Conservation (phyloP, 257 asterid species). For the Cynanchum wilfordii region DNA sequence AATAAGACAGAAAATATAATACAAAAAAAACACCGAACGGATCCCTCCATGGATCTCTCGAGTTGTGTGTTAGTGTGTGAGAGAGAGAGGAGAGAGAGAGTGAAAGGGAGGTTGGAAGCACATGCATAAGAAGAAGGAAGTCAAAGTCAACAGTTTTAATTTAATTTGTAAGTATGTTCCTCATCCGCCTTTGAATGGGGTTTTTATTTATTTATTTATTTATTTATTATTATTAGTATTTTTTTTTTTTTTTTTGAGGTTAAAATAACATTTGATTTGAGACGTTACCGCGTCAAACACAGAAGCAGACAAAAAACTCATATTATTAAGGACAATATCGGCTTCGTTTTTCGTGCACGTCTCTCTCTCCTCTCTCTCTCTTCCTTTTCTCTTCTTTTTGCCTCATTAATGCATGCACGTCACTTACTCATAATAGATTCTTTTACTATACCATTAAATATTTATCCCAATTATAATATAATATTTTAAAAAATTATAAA, state of each 20-base stretch:
- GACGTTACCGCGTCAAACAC: constrained; percentile 59
- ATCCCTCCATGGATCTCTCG: no score
- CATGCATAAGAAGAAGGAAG: constrained; percentile 20
- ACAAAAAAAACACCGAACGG: no score
- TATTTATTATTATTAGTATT: not conserved
- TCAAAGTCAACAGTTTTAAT: constrained; percentile 56
- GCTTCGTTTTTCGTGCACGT: constrained; percentile 44
- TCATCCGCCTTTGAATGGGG: not conserved
- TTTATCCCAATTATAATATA: no score
- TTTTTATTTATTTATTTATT: not conserved
- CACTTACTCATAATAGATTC: not conserved
- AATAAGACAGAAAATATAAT: no score
- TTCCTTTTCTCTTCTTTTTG: not conserved
- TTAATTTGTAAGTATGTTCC: constrained; percentile 5
- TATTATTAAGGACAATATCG: constrained; percentile 36
- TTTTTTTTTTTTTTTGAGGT: not conserved
- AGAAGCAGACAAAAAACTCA: constrained; percentile 38
- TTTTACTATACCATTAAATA: not conserved
- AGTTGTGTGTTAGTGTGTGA: no score
- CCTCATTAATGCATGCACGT: not conserved
- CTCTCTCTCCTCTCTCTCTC: constrained; percentile 10
- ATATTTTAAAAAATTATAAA: no score
- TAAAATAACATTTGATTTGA: constrained; percentile 27
- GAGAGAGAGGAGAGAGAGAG: no score
- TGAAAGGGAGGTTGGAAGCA: not conserved